Base-by-base conservation (phyloP, 1,284 basidiomycete species). In the Apiotrichum veenhuisii region DNA sequence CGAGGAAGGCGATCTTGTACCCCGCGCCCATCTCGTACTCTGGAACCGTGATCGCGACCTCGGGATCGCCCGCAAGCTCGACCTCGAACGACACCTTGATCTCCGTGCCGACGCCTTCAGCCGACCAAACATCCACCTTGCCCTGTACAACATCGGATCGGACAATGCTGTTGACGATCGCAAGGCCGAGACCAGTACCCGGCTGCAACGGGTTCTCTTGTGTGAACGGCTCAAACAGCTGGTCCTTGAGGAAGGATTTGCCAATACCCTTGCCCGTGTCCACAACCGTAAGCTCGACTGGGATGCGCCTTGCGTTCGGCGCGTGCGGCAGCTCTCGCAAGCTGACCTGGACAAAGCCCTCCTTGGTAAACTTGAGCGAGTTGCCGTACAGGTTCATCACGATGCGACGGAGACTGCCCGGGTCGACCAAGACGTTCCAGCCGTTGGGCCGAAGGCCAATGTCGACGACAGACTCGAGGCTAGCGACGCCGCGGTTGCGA, bases 311-410 rank as follows among this genome's bases (percentile, higher is more conserved):
- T 74, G 81, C 56, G 78, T 80, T 68, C 78, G 82, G 66, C 80
- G 70, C 58, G 27, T 80, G 77, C 2, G 86, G 85, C 46, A 92
- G 71, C 67, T 94, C 86, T 7, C 88, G 85, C 49, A 97, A 76
- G 10, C 86, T 82, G 53, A 97, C 87, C 71, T 94, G 91, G 22
- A 97, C 85, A 71, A 86, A 95, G 26, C 93, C 93, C 65, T 86
- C 82, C 85, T 91, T 81, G 42, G 91, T 94, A 72, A 95, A 96
- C 77, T 96, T 96, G 63, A 95, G 80, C 68, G 91, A 92, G 74
- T 97, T 97, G 34, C 91, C 91, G 65, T 97, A 91, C 40, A 98
- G 77, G 73, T 98, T 98, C 91, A 97, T 96, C 62, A 97, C 74
- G 15, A 97, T 86, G 40, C 94, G 84, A 27, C 94, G 85, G 58